Evolutionary conservation across 805 yeast species (phyloP).

Genomic region (Lipomyces oligophaga): DNA sequence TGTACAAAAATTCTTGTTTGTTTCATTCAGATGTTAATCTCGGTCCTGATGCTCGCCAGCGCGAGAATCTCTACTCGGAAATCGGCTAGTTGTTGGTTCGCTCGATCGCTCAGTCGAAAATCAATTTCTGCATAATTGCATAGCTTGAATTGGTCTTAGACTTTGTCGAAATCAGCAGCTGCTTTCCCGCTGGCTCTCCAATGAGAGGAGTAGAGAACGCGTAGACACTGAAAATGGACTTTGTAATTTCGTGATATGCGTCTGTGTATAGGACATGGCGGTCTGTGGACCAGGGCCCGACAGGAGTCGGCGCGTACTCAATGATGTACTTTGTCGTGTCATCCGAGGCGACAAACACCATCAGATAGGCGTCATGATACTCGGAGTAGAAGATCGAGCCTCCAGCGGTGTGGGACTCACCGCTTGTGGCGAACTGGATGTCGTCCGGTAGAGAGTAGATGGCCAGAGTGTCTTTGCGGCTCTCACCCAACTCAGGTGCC

Average conservation of each 20-base stretch:
- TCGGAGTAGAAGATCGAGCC: constrained; percentile 23
- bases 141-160: too few species aligned
- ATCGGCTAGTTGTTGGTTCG: too few species aligned
- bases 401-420: too few species aligned
- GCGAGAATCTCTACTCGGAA: too few species aligned
- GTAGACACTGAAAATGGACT: constrained; percentile 23
- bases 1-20: too few species aligned
- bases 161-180: constrained; percentile 11
- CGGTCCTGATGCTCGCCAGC: too few species aligned
- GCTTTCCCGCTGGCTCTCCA: constrained; percentile 12
- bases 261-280: constrained; percentile 6
- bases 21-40: too few species aligned
- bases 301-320: constrained; percentile 15
- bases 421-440: too few species aligned
- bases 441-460: constrained; percentile 16
- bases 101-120: too few species aligned
- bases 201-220: constrained; percentile 16
- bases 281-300: constrained; percentile 20
- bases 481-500: constrained; percentile 8
- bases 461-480: constrained; percentile 14
- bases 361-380: constrained; percentile 22
- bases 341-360: constrained; percentile 19
- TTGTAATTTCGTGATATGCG: constrained; percentile 7
- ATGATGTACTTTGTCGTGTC: constrained; percentile 16
- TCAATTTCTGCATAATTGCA: too few species aligned